Base-by-base conservation (phyloP, 176 grass and related monocot genomes). In the Lolium perenne region DNA sequence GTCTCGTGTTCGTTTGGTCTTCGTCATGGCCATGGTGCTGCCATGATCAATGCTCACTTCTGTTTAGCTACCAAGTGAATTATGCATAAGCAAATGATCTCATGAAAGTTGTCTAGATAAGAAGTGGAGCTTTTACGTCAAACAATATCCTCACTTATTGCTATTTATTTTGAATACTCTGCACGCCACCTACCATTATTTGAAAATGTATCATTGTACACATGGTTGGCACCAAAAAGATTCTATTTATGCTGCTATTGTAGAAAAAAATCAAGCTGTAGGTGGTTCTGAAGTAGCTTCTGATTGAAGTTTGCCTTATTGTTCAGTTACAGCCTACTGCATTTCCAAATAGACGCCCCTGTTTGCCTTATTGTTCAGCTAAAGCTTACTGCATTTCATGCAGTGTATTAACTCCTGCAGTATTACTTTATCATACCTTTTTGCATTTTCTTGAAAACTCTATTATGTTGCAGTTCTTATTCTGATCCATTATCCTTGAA, bases 321-420 rank as follows among this genome's bases (percentile, higher is more conserved):
- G 32, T 35, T 35, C 32, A 35, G 32, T 35, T 35, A 35, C 32
- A 35, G 32, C 32, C 32, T 35, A 35, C 32, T 35, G 69, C 18
- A 46, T 71, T 18, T 71, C 69, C 38, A 2, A 47, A 45, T 22
- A 21, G 10, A 47, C 20, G 46, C 69, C n/a, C 40, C 20, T 43
- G 38, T 71, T 71, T 71, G 9, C 41, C 69, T 71, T 71, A 45
- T 71, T 71, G 69, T 71, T 71, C 69, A 13, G 18, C 46, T 47
- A 71, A 45, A 71, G 2, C 4, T 10, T 46, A 11, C 17, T 71
- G 8, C 38, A 45, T 71, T 45, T 45, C 40, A 35, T 35, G 32
- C 32, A 35, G 32, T 35, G 32, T 35, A 35, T 35, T 35, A 35
- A 35, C 32, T 35, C 32, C 4, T 71, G 20, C 38, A 71, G 40